These are phyloP conservation scores for Hanseniaspora lachancei DNA, from an alignment of 805 yeast genomes.

Conservation along the genomic window DNA sequence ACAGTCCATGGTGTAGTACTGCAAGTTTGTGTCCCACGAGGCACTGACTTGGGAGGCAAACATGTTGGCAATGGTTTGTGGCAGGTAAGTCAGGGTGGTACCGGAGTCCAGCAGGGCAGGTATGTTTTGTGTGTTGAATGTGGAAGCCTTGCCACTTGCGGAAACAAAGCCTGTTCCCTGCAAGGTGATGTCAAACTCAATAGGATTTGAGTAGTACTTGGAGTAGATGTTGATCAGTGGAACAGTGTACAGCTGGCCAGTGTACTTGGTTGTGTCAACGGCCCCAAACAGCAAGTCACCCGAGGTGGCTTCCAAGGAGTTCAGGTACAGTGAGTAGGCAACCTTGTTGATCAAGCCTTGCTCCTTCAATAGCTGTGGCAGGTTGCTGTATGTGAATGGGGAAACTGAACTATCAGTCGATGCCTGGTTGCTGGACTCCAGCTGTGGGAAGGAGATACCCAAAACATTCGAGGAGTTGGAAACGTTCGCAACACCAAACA, in stretches of 20 bases:
- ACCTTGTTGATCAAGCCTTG: constrained; percentile 39
- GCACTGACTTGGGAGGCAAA: constrained; percentile 27
- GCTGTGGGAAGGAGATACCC: constrained; percentile 46
- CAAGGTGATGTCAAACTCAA: constrained; percentile 39
- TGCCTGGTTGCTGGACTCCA: constrained; percentile 37
- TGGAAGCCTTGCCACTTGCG: constrained; percentile 14
- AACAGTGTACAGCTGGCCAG: constrained; percentile 35
- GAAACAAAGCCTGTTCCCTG: constrained; percentile 28
- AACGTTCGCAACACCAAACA: constrained; percentile 50
- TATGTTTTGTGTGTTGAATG: constrained; percentile 16
- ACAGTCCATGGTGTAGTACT: constrained; percentile 35
- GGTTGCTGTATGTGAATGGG: constrained; percentile 37
- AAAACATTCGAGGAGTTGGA: constrained; percentile 50
- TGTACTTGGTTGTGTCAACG: constrained; percentile 41
- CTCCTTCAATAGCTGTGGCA: constrained; percentile 44
- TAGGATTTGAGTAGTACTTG: constrained; percentile 27
- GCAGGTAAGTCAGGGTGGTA: constrained; percentile 39
- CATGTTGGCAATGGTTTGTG: constrained; percentile 25
- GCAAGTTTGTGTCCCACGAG: constrained; percentile 26
- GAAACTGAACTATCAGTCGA: constrained; percentile 11
- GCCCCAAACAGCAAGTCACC: constrained; percentile 56
- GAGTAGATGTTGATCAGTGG: constrained; percentile 35
- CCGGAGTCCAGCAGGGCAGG: constrained; percentile 47
- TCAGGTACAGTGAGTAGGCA: constrained; percentile 46
- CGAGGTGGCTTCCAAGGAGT: constrained; percentile 21